phyloP scores from a whole-genome alignment of 2,329 filamentous ascomycete species.

The Neobulgaria alba region DNA sequence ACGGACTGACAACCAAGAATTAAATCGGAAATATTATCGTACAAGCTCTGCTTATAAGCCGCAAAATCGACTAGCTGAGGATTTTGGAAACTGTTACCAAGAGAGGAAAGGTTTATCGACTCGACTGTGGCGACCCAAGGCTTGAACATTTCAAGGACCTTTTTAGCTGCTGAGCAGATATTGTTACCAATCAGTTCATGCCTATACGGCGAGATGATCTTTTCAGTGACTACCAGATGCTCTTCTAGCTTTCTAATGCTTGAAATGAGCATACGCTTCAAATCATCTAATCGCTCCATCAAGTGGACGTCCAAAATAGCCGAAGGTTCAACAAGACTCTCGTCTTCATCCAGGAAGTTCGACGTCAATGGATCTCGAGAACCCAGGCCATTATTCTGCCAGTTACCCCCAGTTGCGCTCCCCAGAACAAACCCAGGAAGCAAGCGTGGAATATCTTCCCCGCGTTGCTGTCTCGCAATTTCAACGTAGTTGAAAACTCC shows the following conservation, averaged over 20 bases:
- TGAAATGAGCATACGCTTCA: constrained; percentile 76
- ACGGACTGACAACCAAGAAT: constrained; percentile 82
- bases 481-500: constrained; percentile 96
- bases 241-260: constrained; percentile 84
- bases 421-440: constrained; percentile 90
- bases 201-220: constrained; percentile 67
- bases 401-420: constrained; percentile 75
- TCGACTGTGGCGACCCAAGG: constrained; percentile 87
- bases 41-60: constrained; percentile 84
- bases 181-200: constrained; percentile 77
- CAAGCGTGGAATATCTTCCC: constrained; percentile 86
- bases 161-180: constrained; percentile 68
- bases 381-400: constrained; percentile 65
- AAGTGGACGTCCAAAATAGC: constrained; percentile 67
- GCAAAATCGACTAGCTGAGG: constrained; percentile 82
- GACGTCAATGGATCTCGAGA: constrained; percentile 65
- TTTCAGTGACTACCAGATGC: constrained; percentile 67
- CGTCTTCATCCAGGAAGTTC: constrained; percentile 79
- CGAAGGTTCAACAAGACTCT: constrained; percentile 62
- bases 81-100: constrained; percentile 72
- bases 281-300: constrained; percentile 75
- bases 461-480: constrained; percentile 84
- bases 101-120: constrained; percentile 76
- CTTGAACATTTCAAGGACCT: constrained; percentile 80
- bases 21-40: constrained; percentile 87